A percentile compares a stretch with the other conserved stretches of the same genome.
Conservation (phyloP, 306 rosid genomes). For the Fragaria ananassa region DNA sequence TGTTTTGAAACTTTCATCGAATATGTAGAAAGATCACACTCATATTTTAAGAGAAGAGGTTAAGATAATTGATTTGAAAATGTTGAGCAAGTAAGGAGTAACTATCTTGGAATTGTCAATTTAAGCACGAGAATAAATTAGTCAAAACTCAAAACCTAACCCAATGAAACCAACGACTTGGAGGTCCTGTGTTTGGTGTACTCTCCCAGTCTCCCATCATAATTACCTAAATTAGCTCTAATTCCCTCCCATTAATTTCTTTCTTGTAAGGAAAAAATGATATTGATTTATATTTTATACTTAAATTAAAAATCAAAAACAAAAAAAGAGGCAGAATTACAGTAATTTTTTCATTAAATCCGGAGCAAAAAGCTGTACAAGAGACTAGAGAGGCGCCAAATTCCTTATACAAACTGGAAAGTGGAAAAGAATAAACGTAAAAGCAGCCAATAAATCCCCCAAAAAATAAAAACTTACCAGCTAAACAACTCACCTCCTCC, state of each 20-base stretch:
- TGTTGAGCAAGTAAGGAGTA: neutral
- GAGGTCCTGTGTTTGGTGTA: neutral
- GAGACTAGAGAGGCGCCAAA: neutral
- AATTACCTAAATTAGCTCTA: neutral
- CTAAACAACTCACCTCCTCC: neutral
- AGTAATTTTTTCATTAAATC: neutral
- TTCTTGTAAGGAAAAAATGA: neutral
- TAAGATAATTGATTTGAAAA: neutral
- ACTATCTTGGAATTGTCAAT: neutral
- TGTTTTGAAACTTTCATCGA: neutral
- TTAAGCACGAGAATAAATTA: neutral
- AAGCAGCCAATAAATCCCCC: neutral
- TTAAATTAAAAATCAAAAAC: neutral
- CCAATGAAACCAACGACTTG: neutral
- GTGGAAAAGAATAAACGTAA: neutral
- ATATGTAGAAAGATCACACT: neutral
- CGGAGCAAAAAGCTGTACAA: neutral
- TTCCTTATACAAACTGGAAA: neutral
- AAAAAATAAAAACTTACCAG: neutral
- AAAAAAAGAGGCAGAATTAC: neutral
- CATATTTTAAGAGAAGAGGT: neutral
- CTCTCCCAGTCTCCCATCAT: neutral
- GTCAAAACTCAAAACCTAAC: conserved; percentile 4
- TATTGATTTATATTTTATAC: neutral
- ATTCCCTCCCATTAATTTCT: neutral